Base-by-base conservation (phyloP, 805 yeast species). In the Suhomyces prunicola region DNA sequence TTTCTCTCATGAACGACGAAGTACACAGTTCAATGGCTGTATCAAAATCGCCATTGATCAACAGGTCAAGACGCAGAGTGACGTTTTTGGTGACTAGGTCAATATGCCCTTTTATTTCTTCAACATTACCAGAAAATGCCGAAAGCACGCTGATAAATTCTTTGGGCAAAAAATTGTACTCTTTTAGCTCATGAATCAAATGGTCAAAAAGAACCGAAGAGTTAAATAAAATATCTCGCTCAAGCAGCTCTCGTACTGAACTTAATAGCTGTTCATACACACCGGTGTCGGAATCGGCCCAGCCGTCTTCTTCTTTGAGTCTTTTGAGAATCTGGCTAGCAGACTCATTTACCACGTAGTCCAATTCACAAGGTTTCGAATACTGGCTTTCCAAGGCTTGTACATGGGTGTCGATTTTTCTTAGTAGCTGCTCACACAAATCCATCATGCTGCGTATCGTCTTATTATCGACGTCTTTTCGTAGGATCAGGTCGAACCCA, bases 191-290 rank as follows among this genome's bases (percentile, higher is more conserved):
- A 17, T 65, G 64, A 5, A 72, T 57, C 54, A 60, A 76, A 50
- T 78, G 77, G 60, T 85, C 91, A 60, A 80, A 77, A 29, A 83
- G 66, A 5, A 81, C 67, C 0, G 87, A 79, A 0, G 89, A 78
- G 56, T 79, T 78, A 52, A 81, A 76, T 22, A 85, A 65, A 5
- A 86, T 73, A 36, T 85, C 85, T 49, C 72, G 76, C 41, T 84
- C 84, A 2, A 82, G 66, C 0, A 76, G 64, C 23, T 80, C 82
- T 33, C 74, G 77, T 35, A 86, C 64, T 29, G 75, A 62, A 0
- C 68, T 65, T 4, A 83, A 61, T 46, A 74, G 66, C 2, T 68
- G 61, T 13, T 79, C 76, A 52, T 78, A 81, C 0, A 74, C 53
- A 1, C 63, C 50, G 2, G 79, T 69, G 63, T 83, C 82, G 31